Evolutionary conservation across 805 yeast species (phyloP).

Genomic region (Alloascoidea africana): DNA sequence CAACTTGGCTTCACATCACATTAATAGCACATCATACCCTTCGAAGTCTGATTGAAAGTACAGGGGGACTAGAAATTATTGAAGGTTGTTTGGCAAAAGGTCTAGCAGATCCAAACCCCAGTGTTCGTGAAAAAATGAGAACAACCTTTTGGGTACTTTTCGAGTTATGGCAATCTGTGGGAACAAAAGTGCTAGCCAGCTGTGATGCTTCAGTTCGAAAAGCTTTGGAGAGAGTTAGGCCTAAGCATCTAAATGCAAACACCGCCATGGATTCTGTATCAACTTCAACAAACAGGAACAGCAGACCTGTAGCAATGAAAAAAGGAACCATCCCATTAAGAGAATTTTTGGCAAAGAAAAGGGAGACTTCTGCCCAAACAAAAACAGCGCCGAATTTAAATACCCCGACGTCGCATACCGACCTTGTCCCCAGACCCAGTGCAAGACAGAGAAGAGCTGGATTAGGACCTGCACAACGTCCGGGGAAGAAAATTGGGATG

Average conservation of each 20-base stretch:
- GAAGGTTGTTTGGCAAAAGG: conserved; percentile 42
- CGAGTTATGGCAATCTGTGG: conserved; percentile 22
- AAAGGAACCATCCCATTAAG: no score
- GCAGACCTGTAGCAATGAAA: no score
- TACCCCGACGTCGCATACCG: no score
- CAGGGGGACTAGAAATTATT: conserved; percentile 25
- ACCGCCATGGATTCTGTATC: no score
- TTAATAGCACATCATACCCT: conserved; percentile 33
- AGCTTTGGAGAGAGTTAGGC: conserved; percentile 48
- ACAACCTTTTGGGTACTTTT: conserved; percentile 58
- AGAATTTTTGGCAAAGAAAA: conserved; percentile 4
- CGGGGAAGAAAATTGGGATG: no score
- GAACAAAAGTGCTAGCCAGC: neutral
- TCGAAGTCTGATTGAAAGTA: conserved; percentile 15
- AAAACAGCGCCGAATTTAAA: conserved; percentile 3
- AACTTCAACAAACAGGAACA: no score
- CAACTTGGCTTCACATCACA: conserved; percentile 53
- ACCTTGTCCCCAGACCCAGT: no score
- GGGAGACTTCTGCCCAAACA: conserved; percentile 3
- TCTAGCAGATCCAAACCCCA: conserved; percentile 64
- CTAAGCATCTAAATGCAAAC: conserved; percentile 20
- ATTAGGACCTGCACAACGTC: no score
- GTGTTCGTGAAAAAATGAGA: conserved; percentile 65
- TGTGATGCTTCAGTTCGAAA: conserved; percentile 23
- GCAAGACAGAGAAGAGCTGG: no score